These are phyloP conservation scores for Arabidopsis hybrid DNA, from an alignment of 441 rosid species.

Conservation along the genomic window DNA sequence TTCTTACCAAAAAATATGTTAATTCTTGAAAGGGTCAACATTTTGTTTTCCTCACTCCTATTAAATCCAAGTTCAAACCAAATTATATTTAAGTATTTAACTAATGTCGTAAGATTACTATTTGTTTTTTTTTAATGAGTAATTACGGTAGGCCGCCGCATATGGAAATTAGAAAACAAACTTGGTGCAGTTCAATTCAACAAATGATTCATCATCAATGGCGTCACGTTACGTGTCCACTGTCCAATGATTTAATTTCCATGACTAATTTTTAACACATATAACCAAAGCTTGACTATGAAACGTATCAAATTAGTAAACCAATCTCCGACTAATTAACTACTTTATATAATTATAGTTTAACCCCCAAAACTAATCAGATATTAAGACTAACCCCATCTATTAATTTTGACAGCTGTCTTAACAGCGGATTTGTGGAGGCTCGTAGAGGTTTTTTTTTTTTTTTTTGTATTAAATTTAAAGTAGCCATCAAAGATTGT, in stretches of 20 bases:
- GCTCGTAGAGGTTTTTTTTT: neutral
- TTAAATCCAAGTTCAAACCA: too few relatives aligned
- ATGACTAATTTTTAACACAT: conserved; percentile 14
- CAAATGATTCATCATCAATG: conserved; percentile 21
- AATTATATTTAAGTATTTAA: too few relatives aligned
- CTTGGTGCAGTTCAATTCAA: conserved; percentile 3
- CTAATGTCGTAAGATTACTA: neutral
- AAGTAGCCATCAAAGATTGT: conserved; percentile 10
- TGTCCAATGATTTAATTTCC: conserved; percentile 14
- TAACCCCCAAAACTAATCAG: neutral
- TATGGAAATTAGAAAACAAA: conserved; percentile 4
- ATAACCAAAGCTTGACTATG: conserved; percentile 23
- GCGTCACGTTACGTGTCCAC: conserved; percentile 16
- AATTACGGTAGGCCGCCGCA: conserved; percentile 27
- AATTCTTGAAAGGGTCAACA: neutral
- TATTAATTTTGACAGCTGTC: neutral
- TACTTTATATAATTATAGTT: conserved; percentile 15
- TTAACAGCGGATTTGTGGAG: conserved; percentile 19
- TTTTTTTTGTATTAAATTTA: conserved; percentile 16
- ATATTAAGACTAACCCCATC: neutral
- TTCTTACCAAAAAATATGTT: neutral
- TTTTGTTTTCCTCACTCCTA: neutral
- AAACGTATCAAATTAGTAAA: neutral
- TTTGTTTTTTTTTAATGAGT: neutral
- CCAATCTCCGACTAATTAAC: neutral